phyloP scores from a whole-genome alignment of 345 rosid species.

The Eucalyptus cladocalyx region DNA sequence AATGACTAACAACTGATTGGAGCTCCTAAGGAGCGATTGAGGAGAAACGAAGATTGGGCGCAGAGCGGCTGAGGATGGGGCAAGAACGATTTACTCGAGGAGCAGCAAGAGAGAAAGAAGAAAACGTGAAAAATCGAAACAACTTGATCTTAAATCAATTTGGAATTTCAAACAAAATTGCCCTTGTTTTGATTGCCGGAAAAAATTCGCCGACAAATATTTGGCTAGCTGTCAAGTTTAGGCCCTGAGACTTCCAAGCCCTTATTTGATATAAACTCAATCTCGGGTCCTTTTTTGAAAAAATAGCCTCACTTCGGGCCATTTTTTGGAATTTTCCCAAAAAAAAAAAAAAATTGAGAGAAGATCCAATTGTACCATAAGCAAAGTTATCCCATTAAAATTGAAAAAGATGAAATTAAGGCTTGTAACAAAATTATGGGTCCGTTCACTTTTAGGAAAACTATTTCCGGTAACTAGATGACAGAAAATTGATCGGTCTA shows the following conservation, averaged over 20 bases:
- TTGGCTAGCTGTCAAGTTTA: neutral
- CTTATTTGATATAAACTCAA: too few species aligned
- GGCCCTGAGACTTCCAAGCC: neutral
- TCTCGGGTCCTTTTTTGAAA: rapidly evolving
- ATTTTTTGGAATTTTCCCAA: rapidly evolving
- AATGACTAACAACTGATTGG: rapidly evolving
- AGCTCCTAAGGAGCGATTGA: neutral
- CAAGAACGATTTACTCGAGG: neutral
- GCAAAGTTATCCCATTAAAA: neutral
- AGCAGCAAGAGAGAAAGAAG: neutral
- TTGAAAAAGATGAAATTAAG: neutral
- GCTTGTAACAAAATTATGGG: neutral
- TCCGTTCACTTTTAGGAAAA: neutral
- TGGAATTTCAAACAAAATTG: neutral
- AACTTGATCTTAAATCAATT: neutral
- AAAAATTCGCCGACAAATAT: neutral
- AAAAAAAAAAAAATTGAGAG: neutral
- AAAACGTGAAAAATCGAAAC: neutral
- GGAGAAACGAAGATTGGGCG: neutral
- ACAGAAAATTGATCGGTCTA: neutral
- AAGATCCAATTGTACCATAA: neutral
- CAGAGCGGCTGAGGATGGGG: neutral
- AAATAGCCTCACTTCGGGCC: rapidly evolving
- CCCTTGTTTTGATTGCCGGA: neutral
- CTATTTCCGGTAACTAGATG: neutral